These are phyloP conservation scores for Fusarium proliferatum DNA, from an alignment of 2,329 filamentous ascomycete genomes.

Conservation along the genomic window DNA sequence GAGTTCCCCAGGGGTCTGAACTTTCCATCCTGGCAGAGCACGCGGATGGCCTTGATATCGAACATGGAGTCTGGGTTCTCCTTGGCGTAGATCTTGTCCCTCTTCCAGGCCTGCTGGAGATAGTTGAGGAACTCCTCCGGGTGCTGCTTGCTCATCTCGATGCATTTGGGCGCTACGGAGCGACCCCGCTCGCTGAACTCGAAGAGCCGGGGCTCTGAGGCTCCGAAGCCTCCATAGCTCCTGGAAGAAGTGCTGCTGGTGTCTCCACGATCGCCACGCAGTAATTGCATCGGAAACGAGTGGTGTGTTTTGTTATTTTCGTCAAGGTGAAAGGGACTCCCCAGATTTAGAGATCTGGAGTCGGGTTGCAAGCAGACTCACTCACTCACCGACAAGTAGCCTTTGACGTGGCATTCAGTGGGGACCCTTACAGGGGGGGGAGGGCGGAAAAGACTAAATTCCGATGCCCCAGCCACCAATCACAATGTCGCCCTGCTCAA, in stretches of 20 bases:
- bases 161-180: conserved; percentile 34
- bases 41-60: conserved; percentile 33
- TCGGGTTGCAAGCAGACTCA: conserved; percentile 25
- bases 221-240: conserved; percentile 37
- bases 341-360: conserved; percentile 25
- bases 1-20: conserved; percentile 30
- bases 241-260: conserved; percentile 38
- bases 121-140: conserved; percentile 38
- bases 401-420: conserved; percentile 39
- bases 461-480: conserved; percentile 24
- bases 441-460: conserved; percentile 34
- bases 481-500: background rate
- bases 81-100: conserved; percentile 38
- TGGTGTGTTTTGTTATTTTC: conserved; percentile 28
- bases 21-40: conserved; percentile 35
- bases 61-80: conserved; percentile 37
- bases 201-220: conserved; percentile 39
- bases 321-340: conserved; percentile 19
- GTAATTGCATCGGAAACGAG: conserved; percentile 38
- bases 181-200: conserved; percentile 39
- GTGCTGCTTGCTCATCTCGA: conserved; percentile 37
- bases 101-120: conserved; percentile 38
- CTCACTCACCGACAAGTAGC: conserved; percentile 40
- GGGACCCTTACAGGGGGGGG: conserved; percentile 26
- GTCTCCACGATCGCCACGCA: conserved; percentile 41